Conservation (phyloP, 441 rosid species). For the Croton laevigatus region DNA sequence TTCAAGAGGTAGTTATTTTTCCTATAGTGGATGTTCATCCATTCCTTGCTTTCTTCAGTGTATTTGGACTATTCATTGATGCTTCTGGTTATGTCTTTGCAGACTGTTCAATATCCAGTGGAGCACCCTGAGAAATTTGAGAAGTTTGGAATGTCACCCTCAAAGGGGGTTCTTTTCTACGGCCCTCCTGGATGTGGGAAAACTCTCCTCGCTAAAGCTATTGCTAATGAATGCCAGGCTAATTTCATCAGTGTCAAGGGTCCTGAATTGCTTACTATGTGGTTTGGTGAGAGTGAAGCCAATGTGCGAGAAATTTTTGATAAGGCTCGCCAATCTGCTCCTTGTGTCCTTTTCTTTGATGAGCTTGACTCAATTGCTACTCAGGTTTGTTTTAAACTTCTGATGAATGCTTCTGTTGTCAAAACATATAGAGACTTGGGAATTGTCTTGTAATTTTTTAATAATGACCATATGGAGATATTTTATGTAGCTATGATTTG, state of each 20-base stretch:
- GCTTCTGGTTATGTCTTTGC: background rate
- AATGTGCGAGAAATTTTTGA: conserved; percentile 71
- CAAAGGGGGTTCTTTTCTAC: conserved; percentile 73
- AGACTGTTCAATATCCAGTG: conserved; percentile 83
- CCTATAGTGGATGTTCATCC: background rate
- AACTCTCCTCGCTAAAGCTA: conserved; percentile 72
- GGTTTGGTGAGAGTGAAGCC: conserved; percentile 80
- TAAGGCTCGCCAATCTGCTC: conserved; percentile 73
- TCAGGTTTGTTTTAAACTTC: conserved; percentile 35
- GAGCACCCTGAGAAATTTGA: conserved; percentile 87
- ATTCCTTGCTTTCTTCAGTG: background rate
- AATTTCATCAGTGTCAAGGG: conserved; percentile 72
- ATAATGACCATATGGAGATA: background rate
- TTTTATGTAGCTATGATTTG: background rate
- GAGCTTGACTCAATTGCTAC: conserved; percentile 76
- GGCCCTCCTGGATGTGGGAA: conserved; percentile 82
- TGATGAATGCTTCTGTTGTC: background rate
- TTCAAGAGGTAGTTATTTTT: conserved; percentile 51
- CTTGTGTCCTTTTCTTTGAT: conserved; percentile 72
- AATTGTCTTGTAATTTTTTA: background rate
- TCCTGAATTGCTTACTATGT: conserved; percentile 75
- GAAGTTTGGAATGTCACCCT: conserved; percentile 83
- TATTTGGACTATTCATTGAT: background rate
- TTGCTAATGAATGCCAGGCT: conserved; percentile 72
- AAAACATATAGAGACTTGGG: background rate